Evolutionary conservation across 2,329 filamentous ascomycete species (phyloP), one percentile per base, ranked within the genome.

Genomic region (Fusarium azukiicola): DNA sequence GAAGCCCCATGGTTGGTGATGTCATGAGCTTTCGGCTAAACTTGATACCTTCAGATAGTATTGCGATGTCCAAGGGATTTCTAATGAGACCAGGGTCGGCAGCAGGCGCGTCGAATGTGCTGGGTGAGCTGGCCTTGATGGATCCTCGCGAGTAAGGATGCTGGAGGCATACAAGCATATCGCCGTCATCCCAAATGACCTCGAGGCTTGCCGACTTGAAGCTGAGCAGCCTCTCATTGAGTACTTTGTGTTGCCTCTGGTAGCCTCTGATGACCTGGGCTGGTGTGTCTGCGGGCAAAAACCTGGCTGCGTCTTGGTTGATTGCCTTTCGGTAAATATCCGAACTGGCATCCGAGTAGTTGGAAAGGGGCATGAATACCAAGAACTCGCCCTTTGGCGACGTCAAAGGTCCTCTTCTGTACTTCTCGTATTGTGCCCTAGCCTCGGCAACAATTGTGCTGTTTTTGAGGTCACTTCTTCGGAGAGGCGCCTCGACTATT

Each of bases 61-160:
- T 21, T 1, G 68, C 21, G 5, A 81, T 67, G 14, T 81, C 79
- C 2, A 81, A 67, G 9, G 79, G 79, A 36, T 81, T 81, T 32
- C 61, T 75, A 17, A 81, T 76, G 5, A 81, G n/a, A 4, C 73
- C 80, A 2, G 80, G 32, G 19, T 81, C 78, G 19, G 80, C 80
- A 5, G 36, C 44, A 4, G 78, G 74, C 2, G 73, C 58, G 46
- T 81, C 80, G 2, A 81, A 81, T n/a, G 75, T 71, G 36, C 40
- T 72, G 10, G 71, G 69, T 27, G 80, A 78, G 4, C 38, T 69
- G n/a, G 78, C 72, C 21, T 78, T 81, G 36, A 81, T 66, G n/a
- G 56, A 75, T 7, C 80, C 80, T 56, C 80, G 74, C 4, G 80
- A 81, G 58, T 81, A 81, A 4, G 80, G 80, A 36, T 81, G 80